Percentiles rank a stretch among this genome's conserved stretches.
phyloP scores from a whole-genome alignment of 371 early-diverging fungal species.

The Capillidium heterosporum region DNA sequence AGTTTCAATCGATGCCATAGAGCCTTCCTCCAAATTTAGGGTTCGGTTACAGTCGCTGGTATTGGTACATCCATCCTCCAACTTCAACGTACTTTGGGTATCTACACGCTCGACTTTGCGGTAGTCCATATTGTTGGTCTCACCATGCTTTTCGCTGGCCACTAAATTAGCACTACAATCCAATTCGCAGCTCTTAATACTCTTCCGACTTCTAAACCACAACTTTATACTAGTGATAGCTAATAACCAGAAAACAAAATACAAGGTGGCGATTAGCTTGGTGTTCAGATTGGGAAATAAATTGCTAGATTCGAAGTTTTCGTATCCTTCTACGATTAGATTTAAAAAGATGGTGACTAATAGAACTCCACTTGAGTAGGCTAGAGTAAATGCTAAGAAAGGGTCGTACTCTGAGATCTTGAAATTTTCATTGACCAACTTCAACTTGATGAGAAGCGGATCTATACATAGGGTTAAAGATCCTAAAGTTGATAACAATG shows the following conservation, averaged over 20 bases:
- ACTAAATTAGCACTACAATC: not conserved
- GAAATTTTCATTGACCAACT: not conserved
- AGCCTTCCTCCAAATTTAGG: too few species aligned
- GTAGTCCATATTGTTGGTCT: not conserved
- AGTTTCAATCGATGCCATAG: not conserved
- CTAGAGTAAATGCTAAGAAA: conserved; percentile 8
- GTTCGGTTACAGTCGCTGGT: too few species aligned
- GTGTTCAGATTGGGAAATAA: not conserved
- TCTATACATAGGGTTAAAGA: not conserved
- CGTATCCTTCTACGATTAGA: conserved; percentile 9
- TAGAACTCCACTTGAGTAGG: conserved; percentile 9
- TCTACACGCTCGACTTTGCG: not conserved
- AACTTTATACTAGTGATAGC: not conserved
- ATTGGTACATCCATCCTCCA: not conserved
- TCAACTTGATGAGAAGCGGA: not conserved
- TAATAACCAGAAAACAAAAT: not conserved
- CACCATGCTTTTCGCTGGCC: not conserved
- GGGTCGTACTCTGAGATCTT: conserved; percentile 4
- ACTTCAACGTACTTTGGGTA: not conserved
- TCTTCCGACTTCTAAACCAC: not conserved
- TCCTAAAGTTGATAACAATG: not conserved
- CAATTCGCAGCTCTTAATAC: not conserved
- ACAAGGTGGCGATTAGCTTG: not conserved
- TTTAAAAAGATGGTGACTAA: conserved; percentile 6
- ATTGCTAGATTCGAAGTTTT: not conserved